These are phyloP conservation scores for Gracilariopsis chorda DNA, from an alignment of 23 red algal genomes.

Conservation along the genomic window DNA sequence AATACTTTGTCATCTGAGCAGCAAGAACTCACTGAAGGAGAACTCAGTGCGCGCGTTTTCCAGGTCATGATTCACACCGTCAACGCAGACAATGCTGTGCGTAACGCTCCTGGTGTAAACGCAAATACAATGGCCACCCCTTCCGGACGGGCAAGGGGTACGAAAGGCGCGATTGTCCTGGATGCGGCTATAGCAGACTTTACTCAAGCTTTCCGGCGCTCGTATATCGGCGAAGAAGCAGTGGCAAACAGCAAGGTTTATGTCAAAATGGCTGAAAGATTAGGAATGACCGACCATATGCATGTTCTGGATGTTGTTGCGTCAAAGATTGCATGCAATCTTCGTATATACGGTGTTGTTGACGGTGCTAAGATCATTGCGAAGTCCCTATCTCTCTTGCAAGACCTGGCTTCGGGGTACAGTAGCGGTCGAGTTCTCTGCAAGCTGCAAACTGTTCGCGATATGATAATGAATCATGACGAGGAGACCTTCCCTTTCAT, in stretches of 20 bases:
- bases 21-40: conserved; percentile 84
- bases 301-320: conserved; percentile 85
- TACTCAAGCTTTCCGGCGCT: conserved; percentile 75
- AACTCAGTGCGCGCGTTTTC: conserved; percentile 78
- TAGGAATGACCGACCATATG: conserved; percentile 83
- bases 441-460: conserved; percentile 64
- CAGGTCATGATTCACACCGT: conserved; percentile 86
- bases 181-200: conserved; percentile 89
- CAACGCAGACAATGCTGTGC: conserved; percentile 48
- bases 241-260: conserved; percentile 79
- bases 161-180: conserved; percentile 53
- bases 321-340: conserved; percentile 77
- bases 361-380: conserved; percentile 61
- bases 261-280: conserved; percentile 72
- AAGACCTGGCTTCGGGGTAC: conserved; percentile 78
- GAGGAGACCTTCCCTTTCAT: conserved; percentile 84
- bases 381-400: conserved; percentile 66
- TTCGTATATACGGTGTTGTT: conserved; percentile 69
- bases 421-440: conserved; percentile 71
- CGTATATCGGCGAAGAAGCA: conserved; percentile 87
- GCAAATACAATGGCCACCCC: conserved; percentile 45
- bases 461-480: conserved; percentile 77
- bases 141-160: conserved; percentile 36
- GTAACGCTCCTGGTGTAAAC: conserved; percentile 8
- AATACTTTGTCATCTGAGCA: conserved; percentile 59